Base-by-base conservation (phyloP, 306 rosid species). In the Oemleria cerasiformis region DNA sequence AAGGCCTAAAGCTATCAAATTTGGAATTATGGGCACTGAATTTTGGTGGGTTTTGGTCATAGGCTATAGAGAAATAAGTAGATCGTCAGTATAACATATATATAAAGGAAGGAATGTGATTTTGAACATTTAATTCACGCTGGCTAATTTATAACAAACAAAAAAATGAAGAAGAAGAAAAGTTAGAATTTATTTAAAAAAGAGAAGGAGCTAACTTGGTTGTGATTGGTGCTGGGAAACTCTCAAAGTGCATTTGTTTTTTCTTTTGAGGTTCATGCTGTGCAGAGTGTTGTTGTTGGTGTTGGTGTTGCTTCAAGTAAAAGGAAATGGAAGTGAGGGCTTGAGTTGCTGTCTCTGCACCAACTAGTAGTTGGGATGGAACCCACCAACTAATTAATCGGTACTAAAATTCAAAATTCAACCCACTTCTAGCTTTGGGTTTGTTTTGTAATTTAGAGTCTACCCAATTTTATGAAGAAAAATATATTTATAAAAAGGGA, bases 231-330 rank as follows among this genome's bases (percentile, higher is more conserved):
- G 77, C 84, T 57, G 58, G 74, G 77, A 78, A 87, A 79, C 92
- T 73, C 85, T 73, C 85, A 82, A 83, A 51, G 70, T 23, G n/a
- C 17, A 42, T 16, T 75, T 50, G 43, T 64, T 57, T 57, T 67
- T 59, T 23, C 71, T 63, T 59, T 57, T 75, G 75, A 68, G 74
- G 77, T 47, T 72, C 77, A 78, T 30, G 65, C 60, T 81, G 86
- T 79, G 68, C 65, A 42, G 85, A 67, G 8, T 19, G 10, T 81
- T 76, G 82, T 59, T 85, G 2, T 12, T 85, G 66, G 66, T 59
- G 67, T 87, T 78, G 95, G 45, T 85, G 92, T 86, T 48, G 72
- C 98, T 94, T 94, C 70, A 91, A 87, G 97, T 77, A 61, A 91
- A 94, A 91, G 94, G 53, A 42, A 42, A 62, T 59, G 47, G 25